phyloP scores from a whole-genome alignment of 2,329 filamentous ascomycete species.

The Ramularia collo-cygni region DNA sequence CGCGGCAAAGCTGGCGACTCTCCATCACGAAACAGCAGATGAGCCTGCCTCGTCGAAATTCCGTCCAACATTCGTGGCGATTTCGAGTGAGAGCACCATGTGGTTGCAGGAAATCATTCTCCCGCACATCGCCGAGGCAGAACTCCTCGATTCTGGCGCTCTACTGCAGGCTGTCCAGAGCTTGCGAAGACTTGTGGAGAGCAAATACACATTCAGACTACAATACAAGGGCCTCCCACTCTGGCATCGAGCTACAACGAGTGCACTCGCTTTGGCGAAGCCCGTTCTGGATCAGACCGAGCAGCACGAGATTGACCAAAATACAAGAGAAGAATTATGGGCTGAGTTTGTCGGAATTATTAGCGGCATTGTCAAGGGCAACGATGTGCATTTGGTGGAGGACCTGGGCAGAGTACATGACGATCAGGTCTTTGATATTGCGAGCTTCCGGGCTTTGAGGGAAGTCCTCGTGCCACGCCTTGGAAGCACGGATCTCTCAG shows the following conservation, averaged over 20 bases:
- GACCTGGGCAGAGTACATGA: constrained; percentile 39
- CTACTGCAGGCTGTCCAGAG: constrained; percentile 59
- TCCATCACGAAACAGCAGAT: constrained; percentile 53
- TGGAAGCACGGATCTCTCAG: constrained; percentile 58
- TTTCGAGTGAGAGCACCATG: constrained; percentile 75
- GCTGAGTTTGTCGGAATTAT: constrained; percentile 37
- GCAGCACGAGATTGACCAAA: constrained; percentile 31
- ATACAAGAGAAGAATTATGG: constrained; percentile 46
- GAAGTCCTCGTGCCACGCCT: constrained; percentile 68
- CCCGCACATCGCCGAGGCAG: constrained; percentile 53
- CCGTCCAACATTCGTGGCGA: constrained; percentile 77
- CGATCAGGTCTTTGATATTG: constrained; percentile 78
- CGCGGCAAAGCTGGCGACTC: constrained; percentile 61
- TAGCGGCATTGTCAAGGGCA: constrained; percentile 33
- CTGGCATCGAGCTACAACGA: constrained; percentile 74
- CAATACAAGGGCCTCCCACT: constrained; percentile 63
- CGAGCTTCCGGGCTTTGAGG: constrained; percentile 62
- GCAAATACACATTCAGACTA: constrained; percentile 74
- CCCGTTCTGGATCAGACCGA: constrained; percentile 51
- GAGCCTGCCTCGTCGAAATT: constrained; percentile 20
- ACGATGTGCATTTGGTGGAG: constrained; percentile 26
- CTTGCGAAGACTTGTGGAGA: constrained; percentile 60
- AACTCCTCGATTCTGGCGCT: constrained; percentile 64
- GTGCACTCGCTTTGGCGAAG: constrained; percentile 61
- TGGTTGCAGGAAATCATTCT: constrained; percentile 58